Percentiles rank a stretch among this genome's conserved stretches.
These are phyloP conservation scores for Stemphylium lycopersici DNA, from an alignment of 2,329 filamentous ascomycete genomes.

Conservation along the genomic window DNA sequence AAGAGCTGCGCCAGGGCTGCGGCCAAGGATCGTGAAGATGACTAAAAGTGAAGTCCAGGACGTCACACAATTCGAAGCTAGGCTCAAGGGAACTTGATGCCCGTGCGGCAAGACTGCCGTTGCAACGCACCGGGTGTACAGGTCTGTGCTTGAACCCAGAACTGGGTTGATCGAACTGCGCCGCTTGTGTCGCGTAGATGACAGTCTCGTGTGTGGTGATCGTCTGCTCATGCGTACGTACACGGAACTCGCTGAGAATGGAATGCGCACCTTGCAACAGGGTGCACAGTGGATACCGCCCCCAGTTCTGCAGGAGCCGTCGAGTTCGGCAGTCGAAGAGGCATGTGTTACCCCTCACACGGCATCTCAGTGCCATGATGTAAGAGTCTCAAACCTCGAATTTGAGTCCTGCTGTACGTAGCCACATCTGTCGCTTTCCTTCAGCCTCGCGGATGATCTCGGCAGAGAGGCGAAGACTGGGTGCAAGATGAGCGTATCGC, in stretches of 20 bases:
- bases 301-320: not conserved
- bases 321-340: not conserved
- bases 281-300: not conserved
- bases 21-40: not conserved
- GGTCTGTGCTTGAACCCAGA: slow-evolving; percentile 20
- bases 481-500: slow-evolving; percentile 74
- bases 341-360: not conserved
- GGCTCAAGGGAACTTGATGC: not conserved
- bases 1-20: not conserved
- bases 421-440: slow-evolving; percentile 69
- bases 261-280: slow-evolving; percentile 1
- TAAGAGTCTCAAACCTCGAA: slow-evolving; percentile 40
- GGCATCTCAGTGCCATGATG: not conserved
- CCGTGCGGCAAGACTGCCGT: not conserved
- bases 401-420: slow-evolving; percentile 49
- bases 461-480: slow-evolving; percentile 75
- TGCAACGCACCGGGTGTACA: not conserved
- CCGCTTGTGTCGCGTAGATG: slow-evolving; percentile 13
- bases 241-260: not conserved
- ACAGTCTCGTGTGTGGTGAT: slow-evolving; percentile 3
- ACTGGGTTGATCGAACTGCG: slow-evolving; percentile 10
- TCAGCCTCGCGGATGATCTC: slow-evolving; percentile 82
- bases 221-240: slow-evolving; percentile 2
- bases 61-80: not conserved
- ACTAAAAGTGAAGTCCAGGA: not conserved